Base-by-base conservation (phyloP, 2,329 filamentous ascomycete species). In the Scolecobasidium constrictum region DNA sequence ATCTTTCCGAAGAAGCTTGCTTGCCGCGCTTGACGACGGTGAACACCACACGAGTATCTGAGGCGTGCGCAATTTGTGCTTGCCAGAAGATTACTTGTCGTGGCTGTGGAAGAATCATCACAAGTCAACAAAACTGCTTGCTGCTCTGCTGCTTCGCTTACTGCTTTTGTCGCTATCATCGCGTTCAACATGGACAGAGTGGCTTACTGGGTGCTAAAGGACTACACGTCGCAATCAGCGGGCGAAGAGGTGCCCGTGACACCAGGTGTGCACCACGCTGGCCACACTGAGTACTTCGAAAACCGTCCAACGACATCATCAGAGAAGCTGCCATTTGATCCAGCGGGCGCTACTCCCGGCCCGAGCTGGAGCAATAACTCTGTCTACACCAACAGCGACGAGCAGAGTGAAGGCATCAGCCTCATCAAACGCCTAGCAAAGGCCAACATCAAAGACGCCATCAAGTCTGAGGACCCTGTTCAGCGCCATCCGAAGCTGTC, bases 401-500 rank as follows among this genome's bases (percentile, higher is more conserved):
- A 31, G 26, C n/a, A n/a, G n/a, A 9, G 9, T 31, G 26, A 7
- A 9, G 26, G 26, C 26, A n/a, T 31, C 26, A 31, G n/a, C n/a
- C 9, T n/a, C 26, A n/a, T 7, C 26, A 31, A n/a, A 9, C 9
- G 9, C n/a, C 26, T 7, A 9, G 26, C 26, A n/a, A 31, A n/a
- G n/a, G 26, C 9, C 26, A n/a, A 7, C 9, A 9, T 31, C 26
- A 7, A 7, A 7, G n/a, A 31, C n/a, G 26, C 9, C n/a, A n/a
- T 9, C 9, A 7, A 9, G 26, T 7, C 26, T n/a, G 9, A 68
- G 16, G 72, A 78, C 49, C 73, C 75, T 19, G 65, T 68, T 38
- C 62, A 66, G 38, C 68, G 73, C 23, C 69, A 79, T 52, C 72
- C 75, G 5, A 67, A 65, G 12, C 61, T 82, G 20, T 67, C 71